Percentiles rank a stretch among this genome's conserved stretches.
Conservation (phyloP, 176 grass and related monocot genomes). For the Otatea glauca region DNA sequence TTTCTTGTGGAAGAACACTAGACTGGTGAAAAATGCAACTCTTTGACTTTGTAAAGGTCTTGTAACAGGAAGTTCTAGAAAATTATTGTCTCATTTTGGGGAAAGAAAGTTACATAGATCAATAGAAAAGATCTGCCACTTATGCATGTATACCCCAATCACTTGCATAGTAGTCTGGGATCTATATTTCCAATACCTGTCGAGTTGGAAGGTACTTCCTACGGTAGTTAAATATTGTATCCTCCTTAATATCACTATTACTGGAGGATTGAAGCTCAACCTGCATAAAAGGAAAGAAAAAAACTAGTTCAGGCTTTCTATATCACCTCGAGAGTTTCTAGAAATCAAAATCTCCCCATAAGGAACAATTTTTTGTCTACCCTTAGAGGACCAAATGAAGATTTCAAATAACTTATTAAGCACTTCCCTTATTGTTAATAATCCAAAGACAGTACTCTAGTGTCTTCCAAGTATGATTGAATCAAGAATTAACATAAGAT, state of each 20-base stretch:
- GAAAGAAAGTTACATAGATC: slow-evolving; percentile 14
- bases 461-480: background rate
- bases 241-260: slow-evolving; percentile 54
- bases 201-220: slow-evolving; percentile 92
- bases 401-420: background rate
- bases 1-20: slow-evolving; percentile 9
- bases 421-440: background rate
- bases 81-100: slow-evolving; percentile 12
- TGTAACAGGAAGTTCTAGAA: background rate
- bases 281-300: slow-evolving; percentile 41
- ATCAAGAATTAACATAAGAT: slow-evolving; percentile 9
- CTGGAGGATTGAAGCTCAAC: slow-evolving; percentile 70
- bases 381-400: background rate
- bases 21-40: background rate
- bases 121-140: background rate
- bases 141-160: background rate
- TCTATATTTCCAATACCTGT: slow-evolving; percentile 57
- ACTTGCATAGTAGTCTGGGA: background rate
- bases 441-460: background rate
- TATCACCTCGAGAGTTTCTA: slow-evolving; percentile 5
- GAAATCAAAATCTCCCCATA: slow-evolving; percentile 23
- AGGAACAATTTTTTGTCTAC: background rate
- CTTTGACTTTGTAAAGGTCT: slow-evolving; percentile 15
- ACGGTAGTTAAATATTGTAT: slow-evolving; percentile 91
- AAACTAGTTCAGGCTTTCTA: background rate